Evolutionary conservation across 164 flowering plant genomes (phyloP), one percentile per base, ranked within the genome.

Genomic region (Chloranthus sessilifolius): DNA sequence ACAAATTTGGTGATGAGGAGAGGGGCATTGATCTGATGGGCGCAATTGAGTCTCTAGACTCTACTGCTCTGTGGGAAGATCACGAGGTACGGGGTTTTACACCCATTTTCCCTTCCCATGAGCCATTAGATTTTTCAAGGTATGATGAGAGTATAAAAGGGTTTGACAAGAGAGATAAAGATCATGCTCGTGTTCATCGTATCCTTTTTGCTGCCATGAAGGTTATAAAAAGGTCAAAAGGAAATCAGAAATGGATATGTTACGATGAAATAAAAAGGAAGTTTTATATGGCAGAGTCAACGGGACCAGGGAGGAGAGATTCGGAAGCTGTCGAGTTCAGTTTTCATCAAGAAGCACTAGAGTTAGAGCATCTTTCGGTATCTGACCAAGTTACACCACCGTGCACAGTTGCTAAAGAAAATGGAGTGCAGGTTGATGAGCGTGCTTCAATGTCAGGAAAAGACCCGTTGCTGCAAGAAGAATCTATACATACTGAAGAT

Each of bases 31-130:
- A 37, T n/a, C 21, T 34, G 37, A 11, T 35, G 17, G 54, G 41
- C 20, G 61, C 55, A 52, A 23, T 46, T 19, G n/a, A 34, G 28
- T 58, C 54, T 51, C 41, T 47, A 5, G 57, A 45, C 16, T n/a
- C 28, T 48, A 66, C 56, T 63, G 78, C 81, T 40, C 69, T 89
- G 1, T 89, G 97, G 97, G 97, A 89, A 71, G 97, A 89, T 61
- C 66, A 66, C 63, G 95, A 85, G 54, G 56, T 85, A 58, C 61
- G 62, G 35, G 91, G 92, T 7, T 89, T 81, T 63, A 58, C 63
- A 45, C 92, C 95, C 4, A 5, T 81, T 15, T 43, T 63, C 41
- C 55, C 23, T 22, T 58, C 52, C 7, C 79, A 81, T 35, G 40
- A 0, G 22, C 31, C 36, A 4, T 58, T 78, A 42, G 69, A 75